phyloP scores from a whole-genome alignment of 2,329 filamentous ascomycete genomes.

The Hymenoscyphus occultus region DNA sequence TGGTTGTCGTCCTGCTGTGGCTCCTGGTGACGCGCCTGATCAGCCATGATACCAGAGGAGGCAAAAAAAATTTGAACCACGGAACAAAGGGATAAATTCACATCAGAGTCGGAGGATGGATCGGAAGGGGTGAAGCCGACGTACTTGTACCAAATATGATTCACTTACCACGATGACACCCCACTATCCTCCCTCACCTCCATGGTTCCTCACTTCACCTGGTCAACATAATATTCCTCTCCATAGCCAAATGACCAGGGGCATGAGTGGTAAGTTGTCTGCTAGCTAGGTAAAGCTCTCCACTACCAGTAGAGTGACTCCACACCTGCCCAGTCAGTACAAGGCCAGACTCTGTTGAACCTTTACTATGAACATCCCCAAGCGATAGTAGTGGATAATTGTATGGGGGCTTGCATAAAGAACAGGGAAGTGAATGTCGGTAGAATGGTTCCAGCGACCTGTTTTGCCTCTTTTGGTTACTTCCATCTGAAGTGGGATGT shows the following conservation, averaged over 20 bases:
- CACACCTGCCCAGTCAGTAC: too few relatives aligned
- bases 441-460: background rate
- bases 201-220: background rate
- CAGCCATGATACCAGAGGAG: background rate
- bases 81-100: background rate
- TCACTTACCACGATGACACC: background rate
- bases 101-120: background rate
- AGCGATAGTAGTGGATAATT: too few relatives aligned
- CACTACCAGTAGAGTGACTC: too few relatives aligned
- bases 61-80: background rate
- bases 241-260: background rate
- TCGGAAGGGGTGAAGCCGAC: background rate
- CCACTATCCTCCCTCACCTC: background rate
- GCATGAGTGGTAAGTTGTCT: background rate
- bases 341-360: too few relatives aligned
- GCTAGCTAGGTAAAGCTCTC: too few relatives aligned
- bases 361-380: too few relatives aligned
- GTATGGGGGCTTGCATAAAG: background rate
- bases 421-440: background rate
- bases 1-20: slow-evolving; percentile 19
- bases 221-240: background rate
- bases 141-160: background rate
- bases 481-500: too few relatives aligned
- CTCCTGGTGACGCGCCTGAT: slow-evolving; percentile 16
- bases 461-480: too few relatives aligned